Base-by-base conservation (phyloP, 305 asterid species). In the Salvia sclarea region DNA sequence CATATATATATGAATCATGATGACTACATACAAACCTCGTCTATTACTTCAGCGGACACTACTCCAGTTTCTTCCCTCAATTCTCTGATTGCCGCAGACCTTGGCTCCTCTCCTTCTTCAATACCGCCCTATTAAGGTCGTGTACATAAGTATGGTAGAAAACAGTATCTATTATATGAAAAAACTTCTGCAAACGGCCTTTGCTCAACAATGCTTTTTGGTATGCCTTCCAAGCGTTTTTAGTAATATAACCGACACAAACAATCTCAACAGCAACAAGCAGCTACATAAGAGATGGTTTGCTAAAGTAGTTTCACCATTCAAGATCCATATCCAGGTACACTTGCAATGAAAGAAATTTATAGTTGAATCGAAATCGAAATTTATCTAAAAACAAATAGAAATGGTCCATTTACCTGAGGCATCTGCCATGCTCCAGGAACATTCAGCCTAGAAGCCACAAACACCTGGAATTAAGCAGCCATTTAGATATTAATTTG, bases 361-460 rank as follows among this genome's bases (percentile, higher is more conserved):
- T 4, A 45, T 31, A 47, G 40, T 25, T 45, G 38, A 56, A 20
- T 8, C 2, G 9, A 54, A 38, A 25, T 35, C 11, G 24, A 50
- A 58, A 58, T 49, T 37, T 47, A 21, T 33, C 10, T 5, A 6
- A 50, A 50, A 52, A 49, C 31, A 54, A 61, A 47, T 17, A 16
- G n/a, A 47, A 28, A 43, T 7, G 3, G 25, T 0, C 33, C 44
- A 37, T 53, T 76, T 82, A 88, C 97, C 97, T 93, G 98, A 68
- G 98, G 97, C 98, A 93, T 93, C 82, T 93, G 98, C 98, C 98
- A 93, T 45, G 97, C 97, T 81, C 98, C 98, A 24, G 98, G 98
- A 73, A 93, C 97, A 75, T 93, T 93, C 81, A 93, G 68, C 82
- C 91, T 83, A 58, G 98, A 93, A 17, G 98, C 98, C 69, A 93